Evolutionary conservation across 2,329 filamentous ascomycete species (phyloP).

Genomic region (Aspergillus cejpii): DNA sequence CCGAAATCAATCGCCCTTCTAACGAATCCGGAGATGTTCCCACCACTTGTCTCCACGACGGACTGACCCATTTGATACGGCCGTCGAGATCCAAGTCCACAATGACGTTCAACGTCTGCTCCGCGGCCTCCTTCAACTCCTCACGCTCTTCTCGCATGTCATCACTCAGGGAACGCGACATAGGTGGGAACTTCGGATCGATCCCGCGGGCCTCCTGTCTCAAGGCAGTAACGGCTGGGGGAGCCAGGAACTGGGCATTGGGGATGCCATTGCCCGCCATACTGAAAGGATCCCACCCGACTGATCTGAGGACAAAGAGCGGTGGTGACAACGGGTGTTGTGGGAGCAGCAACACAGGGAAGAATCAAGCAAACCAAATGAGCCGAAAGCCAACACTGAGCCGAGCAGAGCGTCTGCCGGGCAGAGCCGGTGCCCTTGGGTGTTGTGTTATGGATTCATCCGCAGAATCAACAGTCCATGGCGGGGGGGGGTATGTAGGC

Average conservation of each 20-base stretch:
- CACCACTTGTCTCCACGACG: conserved; percentile 90
- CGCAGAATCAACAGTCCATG: conserved; percentile 39
- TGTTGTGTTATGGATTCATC: conserved; percentile 37
- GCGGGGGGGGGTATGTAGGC: conserved; percentile 16
- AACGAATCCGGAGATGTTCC: conserved; percentile 69
- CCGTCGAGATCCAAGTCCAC: conserved; percentile 88
- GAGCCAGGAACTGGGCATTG: conserved; percentile 38
- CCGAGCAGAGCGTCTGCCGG: conserved; percentile 36
- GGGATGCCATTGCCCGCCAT: conserved; percentile 41
- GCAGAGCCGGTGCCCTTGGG: conserved; percentile 40
- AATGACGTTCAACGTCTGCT: conserved; percentile 94
- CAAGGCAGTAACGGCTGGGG: conserved; percentile 41
- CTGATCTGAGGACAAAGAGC: conserved; percentile 9
- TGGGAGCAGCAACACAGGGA: conserved; percentile 1
- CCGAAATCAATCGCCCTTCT: conserved; percentile 68
- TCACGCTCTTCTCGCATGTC: conserved; percentile 90
- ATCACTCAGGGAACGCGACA: conserved; percentile 66
- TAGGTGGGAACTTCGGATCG: conserved; percentile 32
- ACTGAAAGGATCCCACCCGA: conserved; percentile 19
- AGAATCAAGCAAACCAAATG: conserved; percentile 4
- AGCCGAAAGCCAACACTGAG: conserved; percentile 11
- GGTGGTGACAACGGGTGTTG: conserved; percentile 1
- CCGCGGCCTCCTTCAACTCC: conserved; percentile 88
- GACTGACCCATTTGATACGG: conserved; percentile 89
- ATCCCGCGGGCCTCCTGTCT: conserved; percentile 39